Base-by-base conservation (phyloP, 495 filamentous ascomycete genomes). In the Tetracladium setigerum region DNA sequence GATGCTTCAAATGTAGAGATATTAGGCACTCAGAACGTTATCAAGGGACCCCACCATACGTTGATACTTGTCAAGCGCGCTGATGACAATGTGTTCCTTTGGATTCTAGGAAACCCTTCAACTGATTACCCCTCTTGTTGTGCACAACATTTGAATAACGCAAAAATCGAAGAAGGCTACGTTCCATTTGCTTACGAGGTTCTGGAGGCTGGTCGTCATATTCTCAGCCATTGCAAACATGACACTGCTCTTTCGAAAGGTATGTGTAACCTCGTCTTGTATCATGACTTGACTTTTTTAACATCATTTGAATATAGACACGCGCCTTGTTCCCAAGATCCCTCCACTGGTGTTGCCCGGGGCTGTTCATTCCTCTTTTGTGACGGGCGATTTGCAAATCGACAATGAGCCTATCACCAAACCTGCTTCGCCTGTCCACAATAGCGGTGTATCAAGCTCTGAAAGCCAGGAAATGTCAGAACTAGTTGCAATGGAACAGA, bases 161-260 rank as follows among this genome's bases (percentile, higher is more conserved):
- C 19, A 36, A 9, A 38, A 22, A 34, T 24, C 30, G 19, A n/a
- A n/a, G 35, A 38, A 40, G 18, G 15, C n/a, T 39, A 38, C 32
- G 31, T 34, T 39, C 35, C 18, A 14, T 17, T 31, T 47, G 19
- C 12, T 38, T 17, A 12, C 30, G 34, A 47, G 6, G 19, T 8
- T 39, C n/a, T 47, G 9, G 34, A 47, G n/a, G 34, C 34, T 31
- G 17, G 34, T 31, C 44, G 44, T 30, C 44, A 47, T 19, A 47
- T 47, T 17, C 11, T 47, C 18, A 39, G 19, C 19, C 38, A 47
- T 5, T 47, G 9, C 34, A 15, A 15, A 27, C 34, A 39, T 15
- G 10, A 30, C 34, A 30, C 17, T 30, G n/a, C 18, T 47, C 7
- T 11, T 30, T 0, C 19, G 5, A 2, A 39, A 47, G 35, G 44